phyloP scores from a whole-genome alignment of 176 grass and related monocot genomes.

The Cocos nucifera region DNA sequence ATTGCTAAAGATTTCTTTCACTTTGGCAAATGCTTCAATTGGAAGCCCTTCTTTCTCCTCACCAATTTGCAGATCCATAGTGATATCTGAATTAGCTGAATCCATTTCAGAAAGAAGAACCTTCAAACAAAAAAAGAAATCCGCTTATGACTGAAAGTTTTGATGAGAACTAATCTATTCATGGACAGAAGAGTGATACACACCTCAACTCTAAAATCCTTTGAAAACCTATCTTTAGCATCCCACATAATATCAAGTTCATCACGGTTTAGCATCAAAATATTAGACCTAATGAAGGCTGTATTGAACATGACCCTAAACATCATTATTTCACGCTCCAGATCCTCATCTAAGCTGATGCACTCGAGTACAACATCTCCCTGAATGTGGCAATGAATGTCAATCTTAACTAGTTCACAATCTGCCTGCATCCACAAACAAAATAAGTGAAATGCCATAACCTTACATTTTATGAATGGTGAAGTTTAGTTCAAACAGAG shows the following conservation, averaged over 20 bases:
- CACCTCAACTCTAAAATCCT: constrained; percentile 88
- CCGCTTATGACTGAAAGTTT: background rate
- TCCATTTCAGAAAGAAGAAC: constrained; percentile 94
- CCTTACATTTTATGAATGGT: too few species aligned
- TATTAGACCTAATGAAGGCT: constrained; percentile 92
- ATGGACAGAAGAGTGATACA: constrained; percentile 1
- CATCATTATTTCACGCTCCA: constrained; percentile 82
- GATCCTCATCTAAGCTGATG: constrained; percentile 70
- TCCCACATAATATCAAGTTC: constrained; percentile 91
- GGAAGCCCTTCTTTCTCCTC: constrained; percentile 90
- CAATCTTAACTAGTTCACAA: constrained; percentile 91
- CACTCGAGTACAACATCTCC: constrained; percentile 95
- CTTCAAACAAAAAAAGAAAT: constrained; percentile 31
- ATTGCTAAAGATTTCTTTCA: constrained; percentile 89
- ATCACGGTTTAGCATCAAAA: constrained; percentile 94
- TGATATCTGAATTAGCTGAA: constrained; percentile 36
- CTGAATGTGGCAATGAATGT: constrained; percentile 97
- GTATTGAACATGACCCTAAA: constrained; percentile 99
- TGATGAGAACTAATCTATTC: too few species aligned
- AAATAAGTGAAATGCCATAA: background rate
- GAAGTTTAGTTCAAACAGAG: too few species aligned
- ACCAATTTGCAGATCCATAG: constrained; percentile 42
- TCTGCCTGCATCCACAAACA: constrained; percentile 50
- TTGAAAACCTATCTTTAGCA: constrained; percentile 82
- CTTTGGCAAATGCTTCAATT: constrained; percentile 85